These are phyloP conservation scores for Musa balbisiana DNA, from an alignment of 202 grass and related monocot species.

Conservation along the genomic window DNA sequence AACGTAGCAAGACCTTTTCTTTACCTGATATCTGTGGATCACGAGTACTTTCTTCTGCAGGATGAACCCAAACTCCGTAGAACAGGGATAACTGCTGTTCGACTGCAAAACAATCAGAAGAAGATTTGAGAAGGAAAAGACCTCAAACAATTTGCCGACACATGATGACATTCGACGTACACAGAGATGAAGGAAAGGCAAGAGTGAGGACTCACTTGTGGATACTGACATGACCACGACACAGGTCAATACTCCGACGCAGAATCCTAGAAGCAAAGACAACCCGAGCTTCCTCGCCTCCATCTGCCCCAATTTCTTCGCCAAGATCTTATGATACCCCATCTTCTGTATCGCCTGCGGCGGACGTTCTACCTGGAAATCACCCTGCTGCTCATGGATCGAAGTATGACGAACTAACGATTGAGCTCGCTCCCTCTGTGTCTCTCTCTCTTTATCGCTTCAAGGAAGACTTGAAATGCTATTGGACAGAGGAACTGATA, in stretches of 20 bases:
- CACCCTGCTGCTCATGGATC: too few relatives aligned
- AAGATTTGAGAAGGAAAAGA: too few relatives aligned
- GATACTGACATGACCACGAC: not conserved
- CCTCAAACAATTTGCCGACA: too few relatives aligned
- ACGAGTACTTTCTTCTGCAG: not conserved
- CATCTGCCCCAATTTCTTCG: not conserved
- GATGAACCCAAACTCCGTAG: not conserved
- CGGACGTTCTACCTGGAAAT: too few relatives aligned
- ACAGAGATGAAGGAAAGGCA: too few relatives aligned
- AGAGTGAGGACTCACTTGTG: not conserved
- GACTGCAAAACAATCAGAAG: not conserved
- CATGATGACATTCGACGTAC: too few relatives aligned
- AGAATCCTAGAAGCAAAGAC: slow-evolving; percentile 1
- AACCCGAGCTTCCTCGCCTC: not conserved
- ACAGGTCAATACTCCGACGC: not conserved
- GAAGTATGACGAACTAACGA: too few relatives aligned
- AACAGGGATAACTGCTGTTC: not conserved
- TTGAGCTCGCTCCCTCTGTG: too few relatives aligned
- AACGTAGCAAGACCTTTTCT: not conserved
- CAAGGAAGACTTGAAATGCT: too few relatives aligned
- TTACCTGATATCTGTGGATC: not conserved
- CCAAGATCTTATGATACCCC: not conserved
- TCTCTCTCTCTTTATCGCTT: too few relatives aligned
- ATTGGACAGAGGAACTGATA: too few relatives aligned
- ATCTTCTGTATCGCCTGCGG: too few relatives aligned